A percentile compares a stretch with the other conserved stretches of the same genome.
Conservation (phyloP, 148 eudicot species). For the Cornus suecica region DNA sequence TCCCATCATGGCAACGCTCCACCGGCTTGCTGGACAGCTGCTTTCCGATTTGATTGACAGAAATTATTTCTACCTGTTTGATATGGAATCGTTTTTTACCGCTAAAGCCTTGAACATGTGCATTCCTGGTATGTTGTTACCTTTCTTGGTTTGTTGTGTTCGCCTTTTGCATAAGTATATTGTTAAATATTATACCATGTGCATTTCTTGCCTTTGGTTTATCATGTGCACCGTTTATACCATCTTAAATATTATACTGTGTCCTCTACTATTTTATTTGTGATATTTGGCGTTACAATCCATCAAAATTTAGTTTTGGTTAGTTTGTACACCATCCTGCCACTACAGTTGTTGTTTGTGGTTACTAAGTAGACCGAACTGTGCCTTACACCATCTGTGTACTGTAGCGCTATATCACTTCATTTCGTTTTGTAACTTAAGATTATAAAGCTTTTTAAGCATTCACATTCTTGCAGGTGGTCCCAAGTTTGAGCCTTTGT, state of each 20-base stretch:
- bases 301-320: neutral
- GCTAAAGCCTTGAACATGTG: conserved; percentile 99
- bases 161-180: neutral
- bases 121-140: conserved; percentile 74
- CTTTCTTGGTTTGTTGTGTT: neutral
- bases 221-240: too few species aligned
- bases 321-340: neutral
- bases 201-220: too few species aligned
- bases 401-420: neutral
- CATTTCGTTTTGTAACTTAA: neutral
- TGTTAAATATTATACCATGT: neutral
- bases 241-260: neutral
- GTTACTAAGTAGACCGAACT: neutral
- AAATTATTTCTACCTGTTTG: conserved; percentile 92
- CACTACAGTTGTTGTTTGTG: neutral
- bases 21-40: conserved; percentile 93
- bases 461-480: conserved; percentile 61
- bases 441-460: neutral
- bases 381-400: neutral
- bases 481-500: conserved; percentile 96
- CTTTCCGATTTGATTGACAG: conserved; percentile 92
- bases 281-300: neutral
- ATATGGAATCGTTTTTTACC: conserved; percentile 98
- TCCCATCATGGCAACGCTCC: conserved; percentile 98
- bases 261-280: neutral